Conservation (phyloP, 305 asterid species). For the Fraxinus latifolia region DNA sequence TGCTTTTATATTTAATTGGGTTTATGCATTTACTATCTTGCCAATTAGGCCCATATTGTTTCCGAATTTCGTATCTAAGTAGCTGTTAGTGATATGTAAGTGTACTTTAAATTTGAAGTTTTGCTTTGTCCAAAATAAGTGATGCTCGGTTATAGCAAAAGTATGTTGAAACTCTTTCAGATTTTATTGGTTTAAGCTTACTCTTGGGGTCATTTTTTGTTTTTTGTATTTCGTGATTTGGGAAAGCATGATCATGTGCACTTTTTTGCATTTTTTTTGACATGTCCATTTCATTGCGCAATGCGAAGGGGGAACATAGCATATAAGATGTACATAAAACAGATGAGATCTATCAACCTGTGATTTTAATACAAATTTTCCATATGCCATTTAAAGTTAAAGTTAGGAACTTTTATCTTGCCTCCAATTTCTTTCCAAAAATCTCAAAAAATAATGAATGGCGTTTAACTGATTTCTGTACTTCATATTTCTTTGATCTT, state of each 20-base stretch:
- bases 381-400: slow-evolving; percentile 1
- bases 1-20: not conserved
- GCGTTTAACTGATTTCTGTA: not conserved
- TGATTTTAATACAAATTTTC: not conserved
- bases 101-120: not conserved
- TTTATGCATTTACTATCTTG: slow-evolving; percentile 5
- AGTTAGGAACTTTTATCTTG: not conserved
- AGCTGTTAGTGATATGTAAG: slow-evolving; percentile 5
- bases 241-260: not conserved
- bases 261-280: not conserved
- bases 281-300: not conserved
- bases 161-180: slow-evolving; percentile 4
- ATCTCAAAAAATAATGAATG: not conserved
- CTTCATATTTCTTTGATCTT: not conserved
- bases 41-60: slow-evolving; percentile 9
- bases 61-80: not conserved
- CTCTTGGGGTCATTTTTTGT: not conserved
- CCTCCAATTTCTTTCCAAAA: not conserved
- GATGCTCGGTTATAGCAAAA: slow-evolving; percentile 12
- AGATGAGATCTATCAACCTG: not conserved
- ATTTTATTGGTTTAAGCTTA: not conserved
- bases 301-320: not conserved
- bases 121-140: not conserved
- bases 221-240: not conserved
- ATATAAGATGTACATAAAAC: slow-evolving; percentile 8